Evolutionary conservation across 306 rosid species (phyloP).

Genomic region (Trifolium pratense): DNA sequence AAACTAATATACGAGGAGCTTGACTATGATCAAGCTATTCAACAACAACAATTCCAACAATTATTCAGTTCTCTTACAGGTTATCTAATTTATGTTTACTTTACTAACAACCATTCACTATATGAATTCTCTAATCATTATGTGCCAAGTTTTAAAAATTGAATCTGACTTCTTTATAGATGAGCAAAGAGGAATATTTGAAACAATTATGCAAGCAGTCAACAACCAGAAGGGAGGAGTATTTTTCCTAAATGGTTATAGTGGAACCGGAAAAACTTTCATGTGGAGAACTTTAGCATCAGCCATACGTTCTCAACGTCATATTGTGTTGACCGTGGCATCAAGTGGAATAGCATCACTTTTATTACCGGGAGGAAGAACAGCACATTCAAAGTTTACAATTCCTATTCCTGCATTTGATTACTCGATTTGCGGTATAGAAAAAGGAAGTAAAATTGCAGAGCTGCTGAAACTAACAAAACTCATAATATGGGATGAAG

Average conservation of each 20-base stretch:
- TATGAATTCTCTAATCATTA: not conserved
- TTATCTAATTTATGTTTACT: not conserved
- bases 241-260: slow-evolving; percentile 13
- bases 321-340: slow-evolving; percentile 19
- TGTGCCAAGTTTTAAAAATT: not conserved
- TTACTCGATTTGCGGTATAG: slow-evolving; percentile 2
- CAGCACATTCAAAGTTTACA: slow-evolving; percentile 9
- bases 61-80: slow-evolving; percentile 15
- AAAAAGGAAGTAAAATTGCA: slow-evolving; percentile 19
- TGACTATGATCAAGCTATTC: not conserved
- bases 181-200: slow-evolving; percentile 29
- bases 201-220: slow-evolving; percentile 24
- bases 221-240: slow-evolving; percentile 11
- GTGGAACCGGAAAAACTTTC: slow-evolving; percentile 29
- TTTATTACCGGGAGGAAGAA: slow-evolving; percentile 26
- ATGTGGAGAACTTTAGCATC: slow-evolving; percentile 35
- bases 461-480: slow-evolving; percentile 11
- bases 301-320: slow-evolving; percentile 16
- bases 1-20: slow-evolving; percentile 6
- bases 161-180: not conserved
- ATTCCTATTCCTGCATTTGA: slow-evolving; percentile 15
- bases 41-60: slow-evolving; percentile 13
- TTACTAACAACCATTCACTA: not conserved
- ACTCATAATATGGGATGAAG: slow-evolving; percentile 33
- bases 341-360: slow-evolving; percentile 34